Percentiles rank a stretch among this genome's conserved stretches.
Evolutionary conservation across 164 flowering plant genomes (phyloP).

Genomic region (Annona cherimola): DNA sequence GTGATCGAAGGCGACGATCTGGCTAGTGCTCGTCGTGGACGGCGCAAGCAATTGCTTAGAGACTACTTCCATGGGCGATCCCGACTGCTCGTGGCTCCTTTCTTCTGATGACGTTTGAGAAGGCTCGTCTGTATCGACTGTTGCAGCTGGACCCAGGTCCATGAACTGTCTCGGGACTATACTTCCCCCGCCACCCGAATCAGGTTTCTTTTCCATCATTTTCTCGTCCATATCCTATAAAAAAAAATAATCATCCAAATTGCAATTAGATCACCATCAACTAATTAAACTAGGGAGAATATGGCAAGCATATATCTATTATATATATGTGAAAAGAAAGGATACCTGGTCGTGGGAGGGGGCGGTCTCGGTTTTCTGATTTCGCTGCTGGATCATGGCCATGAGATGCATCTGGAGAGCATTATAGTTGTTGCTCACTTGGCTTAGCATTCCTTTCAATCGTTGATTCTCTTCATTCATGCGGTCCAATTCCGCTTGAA

Average conservation of each 20-base stretch:
- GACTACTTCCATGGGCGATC: constrained; percentile 31
- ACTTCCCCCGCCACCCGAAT: constrained; percentile 10
- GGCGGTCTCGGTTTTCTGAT: constrained; percentile 16
- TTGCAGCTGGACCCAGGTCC: constrained; percentile 47
- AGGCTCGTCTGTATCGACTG: constrained; percentile 30
- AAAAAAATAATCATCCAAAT: background rate
- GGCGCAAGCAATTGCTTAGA: constrained; percentile 12
- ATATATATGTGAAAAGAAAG: background rate
- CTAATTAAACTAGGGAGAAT: background rate
- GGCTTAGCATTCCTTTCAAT: constrained; percentile 55
- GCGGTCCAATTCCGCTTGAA: constrained; percentile 54
- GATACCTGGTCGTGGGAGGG: constrained; percentile 27
- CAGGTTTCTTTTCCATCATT: constrained; percentile 19
- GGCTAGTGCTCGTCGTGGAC: constrained; percentile 8
- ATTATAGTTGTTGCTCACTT: constrained; percentile 53
- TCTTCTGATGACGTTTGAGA: constrained; percentile 54
- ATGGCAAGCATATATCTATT: background rate
- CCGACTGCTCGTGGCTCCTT: constrained; percentile 25
- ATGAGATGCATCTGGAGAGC: constrained; percentile 61
- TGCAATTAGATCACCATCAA: background rate
- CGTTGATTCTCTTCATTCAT: constrained; percentile 67
- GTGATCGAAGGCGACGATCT: constrained; percentile 15
- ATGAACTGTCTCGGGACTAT: constrained; percentile 61
- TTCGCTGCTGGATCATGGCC: constrained; percentile 48
- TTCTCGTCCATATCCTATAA: constrained; percentile 17